Evolutionary conservation across 2,329 filamentous ascomycete genomes (phyloP).

Genomic region (Truncatella angustata): DNA sequence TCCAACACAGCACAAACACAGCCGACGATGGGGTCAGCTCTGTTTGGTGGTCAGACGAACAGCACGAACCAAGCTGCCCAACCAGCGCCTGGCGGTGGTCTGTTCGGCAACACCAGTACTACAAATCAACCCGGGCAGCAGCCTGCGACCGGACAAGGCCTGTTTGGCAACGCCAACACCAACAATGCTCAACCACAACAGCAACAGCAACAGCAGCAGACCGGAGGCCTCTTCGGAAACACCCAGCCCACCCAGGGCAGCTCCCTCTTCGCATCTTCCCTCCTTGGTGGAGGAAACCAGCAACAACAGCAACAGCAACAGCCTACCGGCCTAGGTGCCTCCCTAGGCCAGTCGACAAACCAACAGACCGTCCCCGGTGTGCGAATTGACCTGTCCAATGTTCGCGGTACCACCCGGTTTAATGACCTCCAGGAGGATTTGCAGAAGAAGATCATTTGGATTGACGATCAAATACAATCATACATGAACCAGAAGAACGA

Average conservation of each 20-base stretch:
- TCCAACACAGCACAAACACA: slow-evolving; percentile 7
- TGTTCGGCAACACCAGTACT: slow-evolving; percentile 12
- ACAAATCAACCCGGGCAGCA: slow-evolving; percentile 12
- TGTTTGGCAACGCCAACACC: slow-evolving; percentile 18
- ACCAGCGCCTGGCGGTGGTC: not conserved
- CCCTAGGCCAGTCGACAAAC: slow-evolving; percentile 48
- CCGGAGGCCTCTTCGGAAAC: too few species aligned
- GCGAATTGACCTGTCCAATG: slow-evolving; percentile 73
- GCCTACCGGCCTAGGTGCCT: slow-evolving; percentile 30
- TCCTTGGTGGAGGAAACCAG: slow-evolving; percentile 1
- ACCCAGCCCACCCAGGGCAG: not conserved
- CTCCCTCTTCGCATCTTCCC: slow-evolving; percentile 2
- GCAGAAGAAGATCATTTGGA: slow-evolving; percentile 71
- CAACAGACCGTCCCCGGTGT: slow-evolving; percentile 66
- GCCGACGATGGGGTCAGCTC: slow-evolving; percentile 19
- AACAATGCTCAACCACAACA: slow-evolving; percentile 12
- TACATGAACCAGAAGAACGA: slow-evolving; percentile 79
- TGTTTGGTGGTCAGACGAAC: slow-evolving; percentile 23
- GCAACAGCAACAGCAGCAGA: slow-evolving; percentile 9
- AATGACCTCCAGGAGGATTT: slow-evolving; percentile 83
- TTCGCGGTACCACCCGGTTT: slow-evolving; percentile 87
- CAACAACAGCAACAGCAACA: slow-evolving; percentile 13
- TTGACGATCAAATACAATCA: slow-evolving; percentile 77
- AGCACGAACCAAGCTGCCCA: not conserved
- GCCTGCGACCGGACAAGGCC: slow-evolving; percentile 8